These are phyloP conservation scores for Aotearoamyces nothofagi DNA, from an alignment of 2,329 filamentous ascomycete genomes.

Conservation along the genomic window DNA sequence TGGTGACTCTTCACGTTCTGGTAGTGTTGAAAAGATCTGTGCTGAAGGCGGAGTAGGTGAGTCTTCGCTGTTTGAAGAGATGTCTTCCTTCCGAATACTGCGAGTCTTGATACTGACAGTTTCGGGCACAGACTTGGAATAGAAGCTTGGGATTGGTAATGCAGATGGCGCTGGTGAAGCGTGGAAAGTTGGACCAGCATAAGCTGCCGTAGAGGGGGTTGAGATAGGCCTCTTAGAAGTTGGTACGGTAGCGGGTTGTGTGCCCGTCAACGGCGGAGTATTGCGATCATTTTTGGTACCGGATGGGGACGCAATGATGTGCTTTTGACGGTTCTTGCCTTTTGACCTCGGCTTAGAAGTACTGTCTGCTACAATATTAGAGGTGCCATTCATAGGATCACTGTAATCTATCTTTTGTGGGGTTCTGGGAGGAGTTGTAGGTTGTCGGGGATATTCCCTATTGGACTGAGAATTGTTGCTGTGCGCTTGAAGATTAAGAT, in stretches of 20 bases:
- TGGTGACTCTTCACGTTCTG: conserved; percentile 53
- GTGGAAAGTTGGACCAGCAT: conserved; percentile 89
- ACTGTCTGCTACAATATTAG: conserved; percentile 9
- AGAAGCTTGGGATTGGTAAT: conserved; percentile 80
- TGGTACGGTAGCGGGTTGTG: conserved; percentile 11
- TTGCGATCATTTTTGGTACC: conserved; percentile 11
- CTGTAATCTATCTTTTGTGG: conserved; percentile 11
- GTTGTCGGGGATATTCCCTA: conserved; percentile 11
- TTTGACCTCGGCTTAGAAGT: conserved; percentile 17
- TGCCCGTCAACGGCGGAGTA: conserved; percentile 13
- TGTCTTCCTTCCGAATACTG: conserved; percentile 24
- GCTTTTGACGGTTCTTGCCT: conserved; percentile 18
- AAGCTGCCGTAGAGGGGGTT: conserved; percentile 30
- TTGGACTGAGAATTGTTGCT: conserved; percentile 20
- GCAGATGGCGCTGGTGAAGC: conserved; percentile 84
- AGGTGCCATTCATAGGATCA: background rate
- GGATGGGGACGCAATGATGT: conserved; percentile 16
- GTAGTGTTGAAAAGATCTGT: conserved; percentile 29
- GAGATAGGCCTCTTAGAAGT: conserved; percentile 24
- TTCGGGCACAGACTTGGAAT: conserved; percentile 59
- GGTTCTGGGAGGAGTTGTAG: conserved; percentile 19
- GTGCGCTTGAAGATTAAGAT: conserved; percentile 24
- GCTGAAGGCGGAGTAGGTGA: conserved; percentile 25
- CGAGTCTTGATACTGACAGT: conserved; percentile 32
- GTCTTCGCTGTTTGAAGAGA: conserved; percentile 22